phyloP scores from a whole-genome alignment of 495 filamentous ascomycete genomes.

The Saxophila tyrrhenica region DNA sequence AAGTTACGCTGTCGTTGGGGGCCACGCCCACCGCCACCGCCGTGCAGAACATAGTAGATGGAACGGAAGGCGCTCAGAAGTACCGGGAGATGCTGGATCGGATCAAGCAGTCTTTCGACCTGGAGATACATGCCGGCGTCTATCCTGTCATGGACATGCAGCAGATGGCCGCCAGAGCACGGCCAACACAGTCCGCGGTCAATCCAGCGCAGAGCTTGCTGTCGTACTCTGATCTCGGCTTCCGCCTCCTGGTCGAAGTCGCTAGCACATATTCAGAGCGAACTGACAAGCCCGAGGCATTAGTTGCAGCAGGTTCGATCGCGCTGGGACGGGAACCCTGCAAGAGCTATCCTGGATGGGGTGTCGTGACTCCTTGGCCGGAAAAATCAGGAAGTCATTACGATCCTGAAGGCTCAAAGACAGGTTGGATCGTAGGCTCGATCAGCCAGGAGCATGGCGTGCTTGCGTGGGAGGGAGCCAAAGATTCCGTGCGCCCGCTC shows the following conservation, averaged over 20 bases:
- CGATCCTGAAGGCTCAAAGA: constrained; percentile 22
- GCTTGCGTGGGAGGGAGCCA: constrained; percentile 33
- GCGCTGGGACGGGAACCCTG: constrained; percentile 71
- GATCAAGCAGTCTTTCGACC: constrained; percentile 28
- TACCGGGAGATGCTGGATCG: constrained; percentile 21
- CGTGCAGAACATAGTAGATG: constrained; percentile 34
- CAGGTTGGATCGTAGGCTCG: constrained; percentile 32
- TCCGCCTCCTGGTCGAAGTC: constrained; percentile 63
- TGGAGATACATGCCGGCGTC: constrained; percentile 64
- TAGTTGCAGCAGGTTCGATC: constrained; percentile 59
- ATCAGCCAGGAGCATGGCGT: constrained; percentile 35
- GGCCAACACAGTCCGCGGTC: constrained; percentile 14
- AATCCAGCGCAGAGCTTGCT: constrained; percentile 27
- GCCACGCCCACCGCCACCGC: constrained; percentile 70
- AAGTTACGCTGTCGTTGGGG: constrained; percentile 59
- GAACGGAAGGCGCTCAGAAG: constrained; percentile 19
- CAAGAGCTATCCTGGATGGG: constrained; percentile 59
- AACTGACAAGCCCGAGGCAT: constrained; percentile 45
- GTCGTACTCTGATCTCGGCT: constrained; percentile 46
- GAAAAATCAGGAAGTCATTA: constrained; percentile 11
- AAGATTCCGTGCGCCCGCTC: constrained; percentile 45
- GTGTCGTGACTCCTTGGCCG: constrained; percentile 43
- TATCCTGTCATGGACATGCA: constrained; percentile 72
- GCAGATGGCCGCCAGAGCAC: constrained; percentile 62
- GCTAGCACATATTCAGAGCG: constrained; percentile 55